Evolutionary conservation across 1,284 basidiomycete species (phyloP).

Genomic region (Papiliotrema laurentii): DNA sequence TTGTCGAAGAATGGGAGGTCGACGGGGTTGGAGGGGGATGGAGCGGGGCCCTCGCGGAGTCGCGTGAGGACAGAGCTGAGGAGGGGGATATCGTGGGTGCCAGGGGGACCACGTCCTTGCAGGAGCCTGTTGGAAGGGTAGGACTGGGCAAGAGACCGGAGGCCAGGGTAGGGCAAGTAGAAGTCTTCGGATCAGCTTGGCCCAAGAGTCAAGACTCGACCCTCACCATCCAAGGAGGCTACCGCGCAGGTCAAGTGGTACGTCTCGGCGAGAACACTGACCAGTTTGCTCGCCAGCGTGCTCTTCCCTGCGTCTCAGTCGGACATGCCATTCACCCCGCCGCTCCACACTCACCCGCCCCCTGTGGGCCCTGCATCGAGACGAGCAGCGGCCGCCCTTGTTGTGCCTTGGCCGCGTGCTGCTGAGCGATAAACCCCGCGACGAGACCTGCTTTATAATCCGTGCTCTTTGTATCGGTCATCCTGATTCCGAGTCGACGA

Average conservation of each 20-base stretch:
- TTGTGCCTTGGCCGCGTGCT: background rate
- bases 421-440: conserved; percentile 1
- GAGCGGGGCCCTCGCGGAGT: conserved; percentile 4
- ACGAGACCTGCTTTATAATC: conserved; percentile 1
- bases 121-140: conserved; percentile 34
- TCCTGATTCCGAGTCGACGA: no score
- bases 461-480: no score
- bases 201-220: background rate
- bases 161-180: conserved; percentile 30
- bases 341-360: conserved; percentile 26
- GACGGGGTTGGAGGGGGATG: background rate
- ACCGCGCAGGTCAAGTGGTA: conserved; percentile 21
- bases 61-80: conserved; percentile 6
- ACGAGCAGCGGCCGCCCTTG: conserved; percentile 29
- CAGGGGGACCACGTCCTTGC: conserved; percentile 39
- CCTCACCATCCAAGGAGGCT: conserved; percentile 35
- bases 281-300: conserved; percentile 28
- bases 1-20: background rate
- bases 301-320: conserved; percentile 25
- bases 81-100: conserved; percentile 34
- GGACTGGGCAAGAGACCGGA: conserved; percentile 21
- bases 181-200: conserved; percentile 22
- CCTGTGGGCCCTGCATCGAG: conserved; percentile 34
- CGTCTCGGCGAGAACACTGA: conserved; percentile 13
- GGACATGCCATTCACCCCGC: background rate